These are phyloP conservation scores for Fonsecaea multimorphosa DNA, from an alignment of 2,329 filamentous ascomycete species.

Conservation along the genomic window DNA sequence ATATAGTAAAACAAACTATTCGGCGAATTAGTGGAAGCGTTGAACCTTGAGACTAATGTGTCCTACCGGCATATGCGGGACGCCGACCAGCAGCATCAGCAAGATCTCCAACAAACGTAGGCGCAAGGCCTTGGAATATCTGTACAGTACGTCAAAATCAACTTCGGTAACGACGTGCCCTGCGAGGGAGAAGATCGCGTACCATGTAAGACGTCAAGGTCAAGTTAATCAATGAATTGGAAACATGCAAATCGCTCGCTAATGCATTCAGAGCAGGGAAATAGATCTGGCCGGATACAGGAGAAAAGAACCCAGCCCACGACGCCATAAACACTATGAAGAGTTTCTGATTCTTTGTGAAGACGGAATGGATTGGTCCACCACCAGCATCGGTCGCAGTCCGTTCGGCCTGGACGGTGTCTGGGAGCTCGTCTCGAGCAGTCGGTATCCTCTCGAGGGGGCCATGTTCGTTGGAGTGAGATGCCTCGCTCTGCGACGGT, in stretches of 20 bases:
- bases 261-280: slow-evolving; percentile 53
- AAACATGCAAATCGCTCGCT: slow-evolving; percentile 48
- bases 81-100: slow-evolving; percentile 59
- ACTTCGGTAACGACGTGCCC: not conserved
- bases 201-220: slow-evolving; percentile 44
- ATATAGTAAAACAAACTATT: slow-evolving; percentile 51
- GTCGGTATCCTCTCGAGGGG: slow-evolving; percentile 32
- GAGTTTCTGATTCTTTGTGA: slow-evolving; percentile 45
- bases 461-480: slow-evolving; percentile 7
- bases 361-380: slow-evolving; percentile 44
- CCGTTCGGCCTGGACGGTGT: slow-evolving; percentile 23
- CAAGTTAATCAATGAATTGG: slow-evolving; percentile 41
- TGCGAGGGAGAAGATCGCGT: not conserved
- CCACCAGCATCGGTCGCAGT: slow-evolving; percentile 27
- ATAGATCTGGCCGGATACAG: slow-evolving; percentile 55
- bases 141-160: slow-evolving; percentile 30
- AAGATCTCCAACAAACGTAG: slow-evolving; percentile 59
- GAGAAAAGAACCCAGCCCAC: slow-evolving; percentile 52
- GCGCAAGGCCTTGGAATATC: slow-evolving; percentile 62
- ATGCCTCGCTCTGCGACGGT: not conserved
- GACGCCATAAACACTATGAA: slow-evolving; percentile 50
- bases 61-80: slow-evolving; percentile 53
- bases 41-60: not conserved
- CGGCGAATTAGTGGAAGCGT: not conserved
- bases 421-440: slow-evolving; percentile 6